Percentiles rank a stretch among this genome's conserved stretches.
These are phyloP conservation scores for Vitis cinerea DNA, from an alignment of 164 flowering plant species.

Conservation along the genomic window DNA sequence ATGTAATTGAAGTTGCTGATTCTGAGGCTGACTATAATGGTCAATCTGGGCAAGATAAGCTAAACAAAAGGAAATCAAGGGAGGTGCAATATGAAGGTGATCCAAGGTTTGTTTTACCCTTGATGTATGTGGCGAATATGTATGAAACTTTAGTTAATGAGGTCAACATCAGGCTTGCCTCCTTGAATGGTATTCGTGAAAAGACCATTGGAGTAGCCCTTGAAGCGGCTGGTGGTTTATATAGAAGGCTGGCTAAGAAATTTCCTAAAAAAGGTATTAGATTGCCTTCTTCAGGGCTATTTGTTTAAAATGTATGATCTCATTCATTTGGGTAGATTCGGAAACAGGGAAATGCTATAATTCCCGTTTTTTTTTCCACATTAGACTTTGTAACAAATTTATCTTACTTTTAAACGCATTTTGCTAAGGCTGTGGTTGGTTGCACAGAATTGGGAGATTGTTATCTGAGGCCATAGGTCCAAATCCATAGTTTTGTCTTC, in stretches of 20 bases:
- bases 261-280: constrained; percentile 84
- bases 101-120: constrained; percentile 81
- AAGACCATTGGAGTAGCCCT: constrained; percentile 97
- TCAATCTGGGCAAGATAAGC: constrained; percentile 64
- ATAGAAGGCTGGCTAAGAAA: constrained; percentile 81
- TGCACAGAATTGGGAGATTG: too few species aligned
- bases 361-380: not conserved
- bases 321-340: not conserved
- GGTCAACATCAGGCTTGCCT: constrained; percentile 73
- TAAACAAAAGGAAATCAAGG: constrained; percentile 63
- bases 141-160: constrained; percentile 82
- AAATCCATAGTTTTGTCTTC: too few species aligned
- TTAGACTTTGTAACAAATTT: not conserved
- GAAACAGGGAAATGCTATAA: not conserved
- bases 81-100: constrained; percentile 89
- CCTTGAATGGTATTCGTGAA: constrained; percentile 79
- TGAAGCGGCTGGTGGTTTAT: constrained; percentile 98
- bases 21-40: constrained; percentile 47
- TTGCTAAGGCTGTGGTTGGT: not conserved
- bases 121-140: constrained; percentile 97
- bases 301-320: not conserved
- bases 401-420: not conserved
- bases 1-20: constrained; percentile 64
- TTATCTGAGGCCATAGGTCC: too few species aligned
- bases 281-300: not conserved